A percentile compares a stretch with the other conserved stretches of the same genome.
Conservation (phyloP, 768 basidiomycete genomes). For the Cyclocybe aegerita region DNA sequence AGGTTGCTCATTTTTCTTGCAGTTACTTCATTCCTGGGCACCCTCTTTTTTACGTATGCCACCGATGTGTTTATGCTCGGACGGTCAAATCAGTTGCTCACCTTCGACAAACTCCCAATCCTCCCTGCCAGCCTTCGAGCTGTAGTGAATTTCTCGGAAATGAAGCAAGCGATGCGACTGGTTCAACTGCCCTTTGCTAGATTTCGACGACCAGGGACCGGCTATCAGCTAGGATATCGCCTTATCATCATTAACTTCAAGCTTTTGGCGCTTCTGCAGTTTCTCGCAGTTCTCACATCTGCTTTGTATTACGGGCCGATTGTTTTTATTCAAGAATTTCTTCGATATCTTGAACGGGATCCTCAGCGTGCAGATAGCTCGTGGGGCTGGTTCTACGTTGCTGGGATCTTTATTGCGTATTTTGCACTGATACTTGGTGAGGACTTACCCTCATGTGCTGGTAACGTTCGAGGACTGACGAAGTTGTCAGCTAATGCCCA, state of each 20-base stretch:
- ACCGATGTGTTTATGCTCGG: slow-evolving; percentile 13
- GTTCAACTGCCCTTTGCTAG: slow-evolving; percentile 5
- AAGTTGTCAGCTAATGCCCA: slow-evolving; percentile 14
- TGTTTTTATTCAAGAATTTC: slow-evolving; percentile 55
- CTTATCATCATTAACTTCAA: slow-evolving; percentile 13
- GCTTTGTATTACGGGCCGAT: slow-evolving; percentile 18
- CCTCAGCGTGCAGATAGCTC: slow-evolving; percentile 46
- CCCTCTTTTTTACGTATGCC: slow-evolving; percentile 11
- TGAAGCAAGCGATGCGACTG: slow-evolving; percentile 8
- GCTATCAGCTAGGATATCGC: slow-evolving; percentile 14
- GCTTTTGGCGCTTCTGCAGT: slow-evolving; percentile 6
- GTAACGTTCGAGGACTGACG: background rate
- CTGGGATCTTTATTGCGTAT: slow-evolving; percentile 20
- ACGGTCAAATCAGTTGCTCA: slow-evolving; percentile 6
- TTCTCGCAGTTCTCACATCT: slow-evolving; percentile 15
- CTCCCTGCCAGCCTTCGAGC: slow-evolving; percentile 11
- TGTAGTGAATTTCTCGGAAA: slow-evolving; percentile 8
- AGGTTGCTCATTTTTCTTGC: background rate
- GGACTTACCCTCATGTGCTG: background rate
- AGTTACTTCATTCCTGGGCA: background rate
- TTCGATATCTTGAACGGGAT: slow-evolving; percentile 61
- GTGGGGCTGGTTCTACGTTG: slow-evolving; percentile 63
- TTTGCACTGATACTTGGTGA: slow-evolving; percentile 16
- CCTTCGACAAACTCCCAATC: slow-evolving; percentile 12
- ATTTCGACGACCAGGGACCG: slow-evolving; percentile 13